A percentile compares a stretch with the other conserved stretches of the same genome.
These are phyloP conservation scores for Penicillium riverlandense DNA, from an alignment of 495 filamentous ascomycete species.

Conservation along the genomic window DNA sequence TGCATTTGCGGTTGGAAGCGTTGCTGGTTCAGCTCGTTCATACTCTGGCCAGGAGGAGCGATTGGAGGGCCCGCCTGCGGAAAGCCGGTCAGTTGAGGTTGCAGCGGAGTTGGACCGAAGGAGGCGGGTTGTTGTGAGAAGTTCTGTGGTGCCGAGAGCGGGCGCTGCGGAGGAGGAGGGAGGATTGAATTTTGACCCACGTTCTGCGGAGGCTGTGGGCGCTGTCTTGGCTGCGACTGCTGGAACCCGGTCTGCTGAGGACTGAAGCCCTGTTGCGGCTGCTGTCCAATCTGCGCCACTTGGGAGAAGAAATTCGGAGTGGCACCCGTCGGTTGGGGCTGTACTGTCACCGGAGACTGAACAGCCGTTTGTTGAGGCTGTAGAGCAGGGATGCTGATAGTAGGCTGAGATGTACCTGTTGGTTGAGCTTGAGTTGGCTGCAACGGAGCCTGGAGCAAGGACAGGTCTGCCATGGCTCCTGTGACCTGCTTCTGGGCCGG, in stretches of 20 bases:
- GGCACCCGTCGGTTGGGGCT: conserved; percentile 45
- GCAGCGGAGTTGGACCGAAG: conserved; percentile 67
- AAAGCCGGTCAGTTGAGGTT: conserved; percentile 80
- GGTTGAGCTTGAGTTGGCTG: conserved; percentile 61
- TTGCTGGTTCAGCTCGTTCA: conserved; percentile 63
- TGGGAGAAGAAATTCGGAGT: conserved; percentile 46
- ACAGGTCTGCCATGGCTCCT: conserved; percentile 72
- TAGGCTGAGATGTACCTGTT: conserved; percentile 28
- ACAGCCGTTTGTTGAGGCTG: conserved; percentile 43
- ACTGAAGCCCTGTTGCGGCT: conserved; percentile 20
- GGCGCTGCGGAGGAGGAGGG: conserved; percentile 75
- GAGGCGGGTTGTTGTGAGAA: conserved; percentile 61
- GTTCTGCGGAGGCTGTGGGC: conserved; percentile 64
- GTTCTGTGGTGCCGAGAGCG: conserved; percentile 84
- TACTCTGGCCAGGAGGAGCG: conserved; percentile 67
- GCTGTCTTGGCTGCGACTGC: conserved; percentile 51
- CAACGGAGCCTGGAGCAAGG: conserved; percentile 65
- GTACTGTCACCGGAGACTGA: conserved; percentile 43
- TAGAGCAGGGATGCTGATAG: conserved; percentile 18
- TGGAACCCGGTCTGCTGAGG: conserved; percentile 43
- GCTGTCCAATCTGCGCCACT: conserved; percentile 34
- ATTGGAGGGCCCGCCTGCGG: conserved; percentile 42
- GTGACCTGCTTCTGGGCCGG: conserved; percentile 48
- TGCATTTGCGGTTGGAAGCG: conserved; percentile 49
- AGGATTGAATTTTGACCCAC: conserved; percentile 59